Conservation (phyloP, 768 basidiomycete species). For the Sporobolomyces phaffii region DNA sequence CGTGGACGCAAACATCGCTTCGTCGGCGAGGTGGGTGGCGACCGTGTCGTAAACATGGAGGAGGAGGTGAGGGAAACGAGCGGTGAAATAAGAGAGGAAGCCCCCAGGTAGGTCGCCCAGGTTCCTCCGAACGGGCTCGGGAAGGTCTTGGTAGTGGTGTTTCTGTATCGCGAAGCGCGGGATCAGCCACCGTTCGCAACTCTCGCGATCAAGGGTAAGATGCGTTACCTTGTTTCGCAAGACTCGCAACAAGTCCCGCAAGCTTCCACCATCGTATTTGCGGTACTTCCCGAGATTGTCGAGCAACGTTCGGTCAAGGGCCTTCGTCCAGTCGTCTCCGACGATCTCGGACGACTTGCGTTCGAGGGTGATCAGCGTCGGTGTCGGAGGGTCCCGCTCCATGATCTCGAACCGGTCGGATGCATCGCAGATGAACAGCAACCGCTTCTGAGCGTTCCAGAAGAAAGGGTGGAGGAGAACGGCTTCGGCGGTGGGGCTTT, state of each 20-base stretch:
- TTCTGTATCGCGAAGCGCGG: constrained; percentile 55
- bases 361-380: constrained; percentile 69
- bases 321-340: constrained; percentile 80
- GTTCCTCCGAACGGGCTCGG: constrained; percentile 79
- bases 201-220: too few species aligned
- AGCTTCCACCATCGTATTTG: constrained; percentile 86
- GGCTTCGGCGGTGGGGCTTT: constrained; percentile 74
- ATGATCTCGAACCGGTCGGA: constrained; percentile 98
- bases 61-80: constrained; percentile 83
- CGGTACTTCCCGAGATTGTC: constrained; percentile 95
- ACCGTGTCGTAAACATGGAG: constrained; percentile 86
- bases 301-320: constrained; percentile 80
- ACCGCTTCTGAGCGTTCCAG: constrained; percentile 79
- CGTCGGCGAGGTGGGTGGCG: constrained; percentile 62
- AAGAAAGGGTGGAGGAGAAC: constrained; percentile 91
- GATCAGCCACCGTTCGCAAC: too few species aligned
- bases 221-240: constrained; percentile 96
- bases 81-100: constrained; percentile 85
- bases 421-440: constrained; percentile 93
- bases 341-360: constrained; percentile 63
- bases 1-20: constrained; percentile 51
- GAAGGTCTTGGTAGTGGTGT: constrained; percentile 96
- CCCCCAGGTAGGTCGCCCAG: constrained; percentile 88
- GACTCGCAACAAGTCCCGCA: constrained; percentile 86
- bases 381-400: constrained; percentile 82